phyloP scores from a whole-genome alignment of 345 rosid species.

The Aurinia saxatilis region DNA sequence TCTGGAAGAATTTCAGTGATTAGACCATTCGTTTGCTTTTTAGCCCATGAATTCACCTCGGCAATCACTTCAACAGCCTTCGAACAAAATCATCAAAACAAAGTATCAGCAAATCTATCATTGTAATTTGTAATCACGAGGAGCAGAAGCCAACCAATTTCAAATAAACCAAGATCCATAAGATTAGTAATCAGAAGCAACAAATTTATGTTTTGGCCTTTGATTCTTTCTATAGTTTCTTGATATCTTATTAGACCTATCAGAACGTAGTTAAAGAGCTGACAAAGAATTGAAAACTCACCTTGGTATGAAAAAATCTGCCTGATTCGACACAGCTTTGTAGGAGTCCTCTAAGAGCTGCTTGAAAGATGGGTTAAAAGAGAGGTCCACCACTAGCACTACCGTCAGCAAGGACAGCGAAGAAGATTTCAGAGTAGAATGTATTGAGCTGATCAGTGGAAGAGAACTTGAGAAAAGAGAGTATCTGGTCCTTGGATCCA shows the following conservation, averaged over 20 bases:
- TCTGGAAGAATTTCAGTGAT: conserved; percentile 65
- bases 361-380: conserved; percentile 51
- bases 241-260: too few species aligned
- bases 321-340: conserved; percentile 54
- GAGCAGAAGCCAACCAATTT: too few species aligned
- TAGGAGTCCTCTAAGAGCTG: conserved; percentile 43
- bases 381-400: conserved; percentile 63
- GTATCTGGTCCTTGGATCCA: conserved; percentile 67
- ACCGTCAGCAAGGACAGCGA: conserved; percentile 62
- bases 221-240: too few species aligned
- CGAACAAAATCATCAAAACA: conserved; percentile 2
- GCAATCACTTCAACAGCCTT: conserved; percentile 57
- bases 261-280: too few species aligned
- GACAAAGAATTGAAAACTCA: not conserved
- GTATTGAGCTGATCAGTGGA: conserved; percentile 47
- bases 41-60: conserved; percentile 76
- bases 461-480: conserved; percentile 60
- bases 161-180: too few species aligned
- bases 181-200: too few species aligned
- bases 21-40: conserved; percentile 63
- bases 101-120: not conserved
- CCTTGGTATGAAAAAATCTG: conserved; percentile 77
- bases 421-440: conserved; percentile 52
- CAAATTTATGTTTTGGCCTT: too few species aligned
- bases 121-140: too few species aligned